These are phyloP conservation scores for Pythium aquatile DNA, from an alignment of 352 stramenopile species.

Conservation along the genomic window DNA sequence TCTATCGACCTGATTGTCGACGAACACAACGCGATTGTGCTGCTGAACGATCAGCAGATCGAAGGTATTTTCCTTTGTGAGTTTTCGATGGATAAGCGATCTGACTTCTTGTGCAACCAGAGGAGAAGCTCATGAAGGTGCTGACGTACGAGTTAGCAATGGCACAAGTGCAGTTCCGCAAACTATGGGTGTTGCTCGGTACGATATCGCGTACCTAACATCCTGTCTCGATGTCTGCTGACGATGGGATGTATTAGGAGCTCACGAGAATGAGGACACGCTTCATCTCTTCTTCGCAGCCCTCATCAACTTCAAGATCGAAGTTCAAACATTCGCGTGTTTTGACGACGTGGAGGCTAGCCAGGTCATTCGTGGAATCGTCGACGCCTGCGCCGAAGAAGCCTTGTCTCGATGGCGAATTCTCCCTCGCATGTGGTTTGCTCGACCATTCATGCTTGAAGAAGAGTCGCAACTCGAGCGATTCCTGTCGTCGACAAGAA, in stretches of 20 bases:
- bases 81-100: neutral
- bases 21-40: constrained; percentile 56
- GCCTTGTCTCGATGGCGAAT: constrained; percentile 41
- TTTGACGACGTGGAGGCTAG: constrained; percentile 37
- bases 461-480: constrained; percentile 75
- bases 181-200: constrained; percentile 70
- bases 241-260: constrained; percentile 1
- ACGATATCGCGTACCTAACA: constrained; percentile 11
- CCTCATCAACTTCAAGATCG: constrained; percentile 55
- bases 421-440: constrained; percentile 71
- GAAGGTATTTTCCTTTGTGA: constrained; percentile 28
- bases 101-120: constrained; percentile 24
- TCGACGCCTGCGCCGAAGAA: constrained; percentile 52
- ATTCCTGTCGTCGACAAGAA: constrained; percentile 65
- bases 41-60: constrained; percentile 39
- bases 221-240: constrained; percentile 1
- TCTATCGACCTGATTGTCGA: constrained; percentile 68
- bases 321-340: constrained; percentile 43
- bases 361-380: constrained; percentile 41
- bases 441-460: constrained; percentile 68
- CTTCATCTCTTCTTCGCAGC: constrained; percentile 50
- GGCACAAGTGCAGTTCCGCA: constrained; percentile 54
- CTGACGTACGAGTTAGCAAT: constrained; percentile 62
- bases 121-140: constrained; percentile 38
- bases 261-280: constrained; percentile 23